phyloP scores from a whole-genome alignment of 164 flowering plant species.

The Akebia trifoliata region DNA sequence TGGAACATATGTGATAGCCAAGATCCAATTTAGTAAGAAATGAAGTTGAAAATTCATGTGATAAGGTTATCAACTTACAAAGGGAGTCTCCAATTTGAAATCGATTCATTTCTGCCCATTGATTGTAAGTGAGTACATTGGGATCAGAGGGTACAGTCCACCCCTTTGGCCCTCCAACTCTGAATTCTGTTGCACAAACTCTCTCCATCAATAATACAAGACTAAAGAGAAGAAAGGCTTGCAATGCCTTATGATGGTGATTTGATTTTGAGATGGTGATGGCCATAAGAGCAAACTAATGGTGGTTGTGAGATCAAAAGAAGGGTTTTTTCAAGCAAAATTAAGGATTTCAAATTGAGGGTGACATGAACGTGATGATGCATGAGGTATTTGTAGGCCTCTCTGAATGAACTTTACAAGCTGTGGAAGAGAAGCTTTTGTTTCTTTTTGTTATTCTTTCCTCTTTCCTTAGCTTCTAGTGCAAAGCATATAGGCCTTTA shows the following conservation, averaged over 20 bases:
- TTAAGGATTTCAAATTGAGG: not conserved
- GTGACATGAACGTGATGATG: slow-evolving; percentile 13
- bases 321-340: not conserved
- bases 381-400: slow-evolving; percentile 43
- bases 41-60: not conserved
- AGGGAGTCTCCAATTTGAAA: slow-evolving; percentile 74
- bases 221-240: slow-evolving; percentile 30
- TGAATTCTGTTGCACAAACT: slow-evolving; percentile 43
- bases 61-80: slow-evolving; percentile 45
- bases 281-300: slow-evolving; percentile 23
- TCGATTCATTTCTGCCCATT: slow-evolving; percentile 74
- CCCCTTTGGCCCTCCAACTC: slow-evolving; percentile 53
- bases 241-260: slow-evolving; percentile 9
- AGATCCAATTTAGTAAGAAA: not conserved
- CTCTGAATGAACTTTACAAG: slow-evolving; percentile 25
- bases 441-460: slow-evolving; percentile 26
- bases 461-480: slow-evolving; percentile 34
- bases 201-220: slow-evolving; percentile 33
- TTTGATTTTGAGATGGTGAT: slow-evolving; percentile 7
- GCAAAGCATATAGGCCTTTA: slow-evolving; percentile 43
- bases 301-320: not conserved
- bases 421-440: slow-evolving; percentile 47
- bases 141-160: slow-evolving; percentile 60
- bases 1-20: not conserved
- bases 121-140: slow-evolving; percentile 30